These are phyloP conservation scores for Paramecium biaurelia DNA, from an alignment of 73 alveolate genomes.

Conservation along the genomic window DNA sequence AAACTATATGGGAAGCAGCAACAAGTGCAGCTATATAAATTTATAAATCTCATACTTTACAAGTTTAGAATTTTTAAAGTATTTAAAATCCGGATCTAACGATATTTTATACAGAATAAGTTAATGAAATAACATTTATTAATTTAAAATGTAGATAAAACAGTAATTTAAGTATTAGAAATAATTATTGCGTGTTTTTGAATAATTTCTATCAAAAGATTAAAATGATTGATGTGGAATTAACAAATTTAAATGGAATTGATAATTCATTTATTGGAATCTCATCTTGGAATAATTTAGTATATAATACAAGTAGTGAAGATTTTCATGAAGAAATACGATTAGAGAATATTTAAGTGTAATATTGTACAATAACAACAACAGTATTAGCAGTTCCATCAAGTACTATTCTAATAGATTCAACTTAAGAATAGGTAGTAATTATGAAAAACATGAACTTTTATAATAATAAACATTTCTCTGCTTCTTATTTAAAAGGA, in stretches of 20 bases:
- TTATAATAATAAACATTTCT: background rate
- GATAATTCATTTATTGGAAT: conserved; percentile 39
- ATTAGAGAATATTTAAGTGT: background rate
- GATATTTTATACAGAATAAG: conserved; percentile 8
- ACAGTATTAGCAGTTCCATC: conserved; percentile 57
- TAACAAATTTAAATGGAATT: background rate
- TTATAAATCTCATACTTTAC: background rate
- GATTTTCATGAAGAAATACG: background rate
- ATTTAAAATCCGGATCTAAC: conserved; percentile 21
- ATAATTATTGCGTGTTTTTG: conserved; percentile 21
- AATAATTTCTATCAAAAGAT: background rate
- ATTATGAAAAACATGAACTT: background rate
- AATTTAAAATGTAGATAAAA: background rate
- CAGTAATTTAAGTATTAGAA: background rate
- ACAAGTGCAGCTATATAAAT: conserved; percentile 43
- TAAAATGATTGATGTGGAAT: background rate
- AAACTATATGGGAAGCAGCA: conserved; percentile 32
- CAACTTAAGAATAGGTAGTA: background rate
- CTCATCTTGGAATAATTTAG: conserved; percentile 44
- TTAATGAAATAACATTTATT: background rate
- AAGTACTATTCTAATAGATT: conserved; percentile 20
- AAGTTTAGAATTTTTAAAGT: background rate
- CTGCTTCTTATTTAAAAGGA: background rate
- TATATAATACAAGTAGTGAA: conserved; percentile 2
- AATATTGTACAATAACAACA: background rate